Evolutionary conservation across 1,139 yeast genomes (phyloP).

Genomic region (Hemisphaericaspora lyxosophila): DNA sequence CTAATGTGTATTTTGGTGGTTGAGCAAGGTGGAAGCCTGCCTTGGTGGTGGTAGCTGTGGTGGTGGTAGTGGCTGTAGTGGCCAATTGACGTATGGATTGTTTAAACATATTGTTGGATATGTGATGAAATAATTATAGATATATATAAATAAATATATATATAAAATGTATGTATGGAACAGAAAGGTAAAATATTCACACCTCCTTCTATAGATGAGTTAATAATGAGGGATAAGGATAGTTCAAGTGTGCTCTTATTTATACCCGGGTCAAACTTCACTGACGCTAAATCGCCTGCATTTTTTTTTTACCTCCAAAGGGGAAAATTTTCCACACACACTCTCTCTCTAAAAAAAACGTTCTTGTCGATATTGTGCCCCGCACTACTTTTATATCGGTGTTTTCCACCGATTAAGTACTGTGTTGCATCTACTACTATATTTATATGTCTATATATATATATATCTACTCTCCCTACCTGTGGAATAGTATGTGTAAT

Average conservation of each 20-base stretch:
- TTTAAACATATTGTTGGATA: conserved; percentile 26
- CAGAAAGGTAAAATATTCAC: too few relatives aligned
- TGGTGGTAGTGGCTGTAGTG: conserved; percentile 22
- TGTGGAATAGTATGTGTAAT: too few relatives aligned
- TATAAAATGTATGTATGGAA: too few relatives aligned
- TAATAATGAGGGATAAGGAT: background rate
- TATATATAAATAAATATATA: too few relatives aligned
- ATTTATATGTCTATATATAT: too few relatives aligned
- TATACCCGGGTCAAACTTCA: too few relatives aligned
- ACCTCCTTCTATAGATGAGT: background rate
- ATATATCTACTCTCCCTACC: too few relatives aligned
- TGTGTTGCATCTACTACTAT: too few relatives aligned
- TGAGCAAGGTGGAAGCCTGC: conserved; percentile 25
- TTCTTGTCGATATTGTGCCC: background rate
- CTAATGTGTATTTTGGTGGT: conserved; percentile 76
- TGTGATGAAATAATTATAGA: too few relatives aligned
- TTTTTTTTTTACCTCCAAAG: background rate
- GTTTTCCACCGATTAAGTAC: too few relatives aligned
- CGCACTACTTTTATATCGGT: too few relatives aligned
- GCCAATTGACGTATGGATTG: conserved; percentile 34
- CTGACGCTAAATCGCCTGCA: background rate
- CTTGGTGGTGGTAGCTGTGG: conserved; percentile 3
- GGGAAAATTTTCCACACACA: conserved; percentile 2
- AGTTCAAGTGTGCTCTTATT: background rate
- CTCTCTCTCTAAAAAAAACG: too few relatives aligned